phyloP scores from a whole-genome alignment of 495 filamentous ascomycete species.

The Hypomontagnella submonticulosa region DNA sequence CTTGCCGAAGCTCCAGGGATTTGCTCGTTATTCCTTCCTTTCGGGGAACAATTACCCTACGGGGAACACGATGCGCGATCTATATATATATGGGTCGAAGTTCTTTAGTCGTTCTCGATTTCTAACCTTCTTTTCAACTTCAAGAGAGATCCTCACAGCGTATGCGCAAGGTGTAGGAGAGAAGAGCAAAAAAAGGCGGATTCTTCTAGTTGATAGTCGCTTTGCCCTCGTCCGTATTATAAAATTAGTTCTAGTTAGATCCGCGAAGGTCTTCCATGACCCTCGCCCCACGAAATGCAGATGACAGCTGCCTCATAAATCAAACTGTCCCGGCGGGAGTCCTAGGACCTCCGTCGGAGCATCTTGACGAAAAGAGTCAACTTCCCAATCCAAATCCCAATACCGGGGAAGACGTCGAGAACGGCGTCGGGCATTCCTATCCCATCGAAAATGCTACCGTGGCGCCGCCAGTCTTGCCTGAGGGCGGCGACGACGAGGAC shows the following conservation, averaged over 20 bases:
- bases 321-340: conserved; percentile 44
- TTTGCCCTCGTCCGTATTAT: conserved; percentile 1
- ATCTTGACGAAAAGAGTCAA: conserved; percentile 43
- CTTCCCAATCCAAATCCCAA: conserved; percentile 27
- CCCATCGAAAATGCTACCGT: conserved; percentile 15
- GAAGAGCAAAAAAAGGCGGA: neutral
- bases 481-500: conserved; percentile 32
- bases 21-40: too few relatives aligned
- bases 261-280: conserved; percentile 40
- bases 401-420: conserved; percentile 13
- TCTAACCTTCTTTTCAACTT: conserved; percentile 1
- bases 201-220: conserved; percentile 1
- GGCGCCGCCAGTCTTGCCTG: conserved; percentile 1
- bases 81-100: neutral
- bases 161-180: conserved; percentile 10
- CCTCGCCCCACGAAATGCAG: conserved; percentile 47
- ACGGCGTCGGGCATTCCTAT: conserved; percentile 19
- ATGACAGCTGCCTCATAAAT: conserved; percentile 59
- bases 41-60: too few relatives aligned
- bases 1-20: conserved; percentile 17
- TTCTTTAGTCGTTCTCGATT: neutral
- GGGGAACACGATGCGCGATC: too few relatives aligned
- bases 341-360: conserved; percentile 21
- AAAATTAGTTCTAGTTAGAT: conserved; percentile 3
- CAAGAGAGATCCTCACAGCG: neutral